Conservation (phyloP, 2,329 filamentous ascomycete genomes). For the Stagonosporopsis vannaccii region DNA sequence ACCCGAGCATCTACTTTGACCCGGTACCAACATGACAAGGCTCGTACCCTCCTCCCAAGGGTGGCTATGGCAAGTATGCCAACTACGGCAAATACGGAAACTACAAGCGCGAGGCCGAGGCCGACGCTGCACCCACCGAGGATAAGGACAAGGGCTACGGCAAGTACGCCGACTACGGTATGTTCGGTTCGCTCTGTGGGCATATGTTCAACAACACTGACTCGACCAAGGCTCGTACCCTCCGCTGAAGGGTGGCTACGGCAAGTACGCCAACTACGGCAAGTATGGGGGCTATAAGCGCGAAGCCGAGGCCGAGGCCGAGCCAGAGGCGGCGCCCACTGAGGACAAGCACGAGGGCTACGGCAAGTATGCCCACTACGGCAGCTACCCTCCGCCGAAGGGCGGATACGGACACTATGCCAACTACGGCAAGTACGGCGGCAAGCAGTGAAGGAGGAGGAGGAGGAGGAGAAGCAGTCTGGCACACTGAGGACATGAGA, state of each 20-base stretch:
- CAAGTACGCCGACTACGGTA: slow-evolving; percentile 1
- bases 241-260: slow-evolving; percentile 24
- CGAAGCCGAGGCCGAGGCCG: neutral
- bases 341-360: slow-evolving; percentile 22
- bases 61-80: slow-evolving; percentile 3
- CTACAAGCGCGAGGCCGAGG: slow-evolving; percentile 7
- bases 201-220: too few species aligned
- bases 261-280: slow-evolving; percentile 26
- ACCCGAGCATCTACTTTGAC: too few species aligned
- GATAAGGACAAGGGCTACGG: slow-evolving; percentile 14
- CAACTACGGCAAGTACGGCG: slow-evolving; percentile 21
- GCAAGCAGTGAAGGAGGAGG: too few species aligned
- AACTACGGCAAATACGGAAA: slow-evolving; percentile 22
- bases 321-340: neutral
- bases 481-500: too few species aligned
- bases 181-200: neutral
- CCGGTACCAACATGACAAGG: too few species aligned
- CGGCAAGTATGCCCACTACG: slow-evolving; percentile 26
- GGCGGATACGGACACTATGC: slow-evolving; percentile 1
- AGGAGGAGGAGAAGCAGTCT: too few species aligned
- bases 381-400: slow-evolving; percentile 18
- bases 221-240: slow-evolving; percentile 20
- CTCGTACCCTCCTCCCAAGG: slow-evolving; percentile 19
- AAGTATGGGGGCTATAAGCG: slow-evolving; percentile 11
- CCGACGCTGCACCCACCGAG: neutral